These are phyloP conservation scores for Saururus chinensis DNA, from an alignment of 164 flowering plant genomes.

Conservation along the genomic window DNA sequence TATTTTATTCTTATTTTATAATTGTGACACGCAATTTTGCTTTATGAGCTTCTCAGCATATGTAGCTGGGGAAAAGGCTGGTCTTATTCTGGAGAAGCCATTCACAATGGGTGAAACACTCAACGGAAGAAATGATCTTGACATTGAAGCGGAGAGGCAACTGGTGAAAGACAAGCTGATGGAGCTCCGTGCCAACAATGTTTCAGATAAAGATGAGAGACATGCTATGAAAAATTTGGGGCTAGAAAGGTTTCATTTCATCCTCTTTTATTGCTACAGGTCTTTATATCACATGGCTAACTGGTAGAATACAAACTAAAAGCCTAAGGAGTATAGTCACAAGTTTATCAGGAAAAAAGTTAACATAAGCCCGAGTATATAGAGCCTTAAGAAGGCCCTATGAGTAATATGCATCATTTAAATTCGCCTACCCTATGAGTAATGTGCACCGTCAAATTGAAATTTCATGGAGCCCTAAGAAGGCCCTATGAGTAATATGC, in stretches of 20 bases:
- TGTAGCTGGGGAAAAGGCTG: slow-evolving; percentile 3
- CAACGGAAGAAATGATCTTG: not conserved
- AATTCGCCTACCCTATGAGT: not conserved
- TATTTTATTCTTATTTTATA: not conserved
- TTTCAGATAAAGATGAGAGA: not conserved
- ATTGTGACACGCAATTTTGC: not conserved
- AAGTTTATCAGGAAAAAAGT: too few species aligned
- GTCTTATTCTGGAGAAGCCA: not conserved
- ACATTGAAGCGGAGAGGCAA: not conserved
- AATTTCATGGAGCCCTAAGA: too few species aligned
- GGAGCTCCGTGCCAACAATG: not conserved
- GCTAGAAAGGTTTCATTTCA: not conserved
- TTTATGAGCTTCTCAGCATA: not conserved
- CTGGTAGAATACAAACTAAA: too few species aligned
- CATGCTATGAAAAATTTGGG: not conserved
- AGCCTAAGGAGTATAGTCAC: too few species aligned
- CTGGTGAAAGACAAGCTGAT: not conserved
- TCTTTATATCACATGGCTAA: too few species aligned
- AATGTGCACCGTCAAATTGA: too few species aligned
- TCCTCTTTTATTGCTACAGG: too few species aligned
- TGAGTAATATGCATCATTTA: too few species aligned
- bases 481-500: too few species aligned
- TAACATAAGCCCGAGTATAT: too few species aligned
- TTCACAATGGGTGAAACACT: slow-evolving; percentile 2
- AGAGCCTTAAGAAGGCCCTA: too few species aligned